Evolutionary conservation across 805 yeast species (phyloP), one percentile per base, ranked within the genome.

Genomic region (Kurtzmaniella cleridarum): DNA sequence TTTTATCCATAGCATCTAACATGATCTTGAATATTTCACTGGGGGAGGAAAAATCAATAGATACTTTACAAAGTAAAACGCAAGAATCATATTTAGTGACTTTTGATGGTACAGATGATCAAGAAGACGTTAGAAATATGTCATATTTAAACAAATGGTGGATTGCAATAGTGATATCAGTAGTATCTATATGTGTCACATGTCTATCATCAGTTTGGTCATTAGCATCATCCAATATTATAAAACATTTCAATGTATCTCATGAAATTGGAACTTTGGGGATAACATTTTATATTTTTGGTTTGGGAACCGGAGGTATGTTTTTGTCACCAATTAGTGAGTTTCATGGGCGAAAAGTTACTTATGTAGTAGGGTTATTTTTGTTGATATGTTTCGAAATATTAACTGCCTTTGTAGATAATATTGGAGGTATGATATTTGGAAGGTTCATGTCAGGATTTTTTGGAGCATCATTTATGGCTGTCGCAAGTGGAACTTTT

Each of bases 321-420:
- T 55, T 60, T 37, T 47, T 83, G 40, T 83, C 88, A 2, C 75
- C 76, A 37, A 51, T 76, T 11, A 77, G 85, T 15, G 93, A 84
- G 53, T 59, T 76, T 27, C 63, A 70, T 43, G 93, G 93, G 2
- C 64, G 93, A 41, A 74, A 73, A 31, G 64, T 71, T 7, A 57
- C 77, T 3, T 58, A 83, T 30, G 42, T 66, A 1, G 53, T 61
- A 2, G 61, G 62, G 3, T 41, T 58, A 2, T 28, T 42, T 5
- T 30, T 53, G 9, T 49, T 49, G 12, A 47, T 50, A 14, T 41
- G 45, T 3, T 53, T 59, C 43, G 54, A 56, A 41, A 44, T 56
- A 24, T 41, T 58, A 13, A 58, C 61, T 2, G 54, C 55, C 7
- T 56, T 59, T 38, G 32, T 50, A 31, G 35, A 48, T 23, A 57